Conservation (phyloP, 768 basidiomycete genomes). For the Leucocoprinus leucothites region DNA sequence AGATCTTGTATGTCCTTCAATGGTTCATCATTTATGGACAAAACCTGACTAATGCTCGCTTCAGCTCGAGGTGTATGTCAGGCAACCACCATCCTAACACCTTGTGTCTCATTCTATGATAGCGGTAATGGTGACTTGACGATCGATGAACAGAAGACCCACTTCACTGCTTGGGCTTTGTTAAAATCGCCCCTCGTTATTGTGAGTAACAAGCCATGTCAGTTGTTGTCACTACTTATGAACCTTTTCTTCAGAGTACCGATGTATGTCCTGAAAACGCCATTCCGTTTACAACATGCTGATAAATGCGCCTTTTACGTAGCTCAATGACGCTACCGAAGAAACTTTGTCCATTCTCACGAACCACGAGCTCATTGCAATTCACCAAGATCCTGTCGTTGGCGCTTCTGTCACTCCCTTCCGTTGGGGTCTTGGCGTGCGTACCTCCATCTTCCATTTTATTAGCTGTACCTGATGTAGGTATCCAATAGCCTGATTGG, state of each 20-base stretch:
- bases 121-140: constrained; percentile 64
- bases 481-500: constrained; percentile 37
- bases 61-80: constrained; percentile 54
- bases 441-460: constrained; percentile 16
- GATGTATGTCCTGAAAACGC: constrained; percentile 21
- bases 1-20: constrained; percentile 47
- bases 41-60: background rate
- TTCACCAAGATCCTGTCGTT: constrained; percentile 63
- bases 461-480: background rate
- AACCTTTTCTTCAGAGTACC: background rate
- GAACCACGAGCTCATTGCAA: constrained; percentile 66
- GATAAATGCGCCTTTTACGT: background rate
- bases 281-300: background rate
- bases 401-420: constrained; percentile 62
- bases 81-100: background rate
- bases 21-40: background rate
- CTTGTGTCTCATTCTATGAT: background rate
- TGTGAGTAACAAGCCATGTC: constrained; percentile 18
- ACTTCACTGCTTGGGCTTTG: constrained; percentile 72
- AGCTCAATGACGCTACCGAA: constrained; percentile 29
- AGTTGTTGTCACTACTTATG: background rate
- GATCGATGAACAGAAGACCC: constrained; percentile 62
- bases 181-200: constrained; percentile 68
- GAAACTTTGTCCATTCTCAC: constrained; percentile 52
- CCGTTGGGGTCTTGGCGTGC: constrained; percentile 65